These are phyloP conservation scores for Xylariaceae sp. DNA, from an alignment of 2,329 filamentous ascomycete species.

Conservation along the genomic window DNA sequence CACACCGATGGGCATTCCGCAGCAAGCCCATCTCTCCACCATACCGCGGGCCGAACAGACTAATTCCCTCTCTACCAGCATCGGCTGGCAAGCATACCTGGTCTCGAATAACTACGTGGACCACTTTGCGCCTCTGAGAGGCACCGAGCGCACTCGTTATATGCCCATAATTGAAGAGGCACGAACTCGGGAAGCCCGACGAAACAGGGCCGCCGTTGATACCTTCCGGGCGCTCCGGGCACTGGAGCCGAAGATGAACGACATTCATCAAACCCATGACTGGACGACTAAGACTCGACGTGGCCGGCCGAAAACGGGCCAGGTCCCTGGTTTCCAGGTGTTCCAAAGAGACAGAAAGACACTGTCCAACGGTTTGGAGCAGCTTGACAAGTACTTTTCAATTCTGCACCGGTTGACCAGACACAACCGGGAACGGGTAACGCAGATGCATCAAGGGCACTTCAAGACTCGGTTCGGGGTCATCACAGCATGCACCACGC, in stretches of 20 bases:
- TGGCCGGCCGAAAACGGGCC: too few relatives aligned
- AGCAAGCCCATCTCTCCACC: too few relatives aligned
- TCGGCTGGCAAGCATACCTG: not conserved
- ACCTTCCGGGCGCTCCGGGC: not conserved
- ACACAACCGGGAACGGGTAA: too few relatives aligned
- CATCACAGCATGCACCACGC: not conserved
- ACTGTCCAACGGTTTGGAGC: too few relatives aligned
- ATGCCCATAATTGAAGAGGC: conserved; percentile 4
- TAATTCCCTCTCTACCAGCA: too few relatives aligned
- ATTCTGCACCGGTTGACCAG: not conserved
- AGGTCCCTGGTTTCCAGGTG: not conserved
- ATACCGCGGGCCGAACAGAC: too few relatives aligned
- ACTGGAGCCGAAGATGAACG: not conserved
- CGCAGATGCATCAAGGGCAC: too few relatives aligned
- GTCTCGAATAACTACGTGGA: not conserved
- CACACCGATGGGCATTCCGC: too few relatives aligned
- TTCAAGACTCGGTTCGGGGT: conserved; percentile 5
- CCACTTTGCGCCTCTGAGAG: conserved; percentile 8
- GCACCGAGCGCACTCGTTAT: conserved; percentile 12
- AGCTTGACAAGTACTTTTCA: not conserved
- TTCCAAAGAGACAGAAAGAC: not conserved
- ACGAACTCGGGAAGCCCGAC: not conserved
- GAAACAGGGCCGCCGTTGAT: not conserved
- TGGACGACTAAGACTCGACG: too few relatives aligned
- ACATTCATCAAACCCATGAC: too few relatives aligned